Evolutionary conservation across 176 grass and related monocot genomes (phyloP), one percentile per base, ranked within the genome.

Genomic region (Carex pumila): DNA sequence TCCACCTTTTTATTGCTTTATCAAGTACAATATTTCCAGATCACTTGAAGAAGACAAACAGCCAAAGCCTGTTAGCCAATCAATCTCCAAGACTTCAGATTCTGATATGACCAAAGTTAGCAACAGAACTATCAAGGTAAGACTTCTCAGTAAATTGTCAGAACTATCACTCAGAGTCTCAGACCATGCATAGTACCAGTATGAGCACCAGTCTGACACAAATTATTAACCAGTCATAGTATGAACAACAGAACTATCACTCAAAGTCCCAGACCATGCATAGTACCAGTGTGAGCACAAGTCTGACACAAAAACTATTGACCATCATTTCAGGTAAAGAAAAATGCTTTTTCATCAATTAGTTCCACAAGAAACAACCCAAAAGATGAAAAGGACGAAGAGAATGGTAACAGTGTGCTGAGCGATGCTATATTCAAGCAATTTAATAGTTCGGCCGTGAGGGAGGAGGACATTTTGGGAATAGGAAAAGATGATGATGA

Each of bases 291-390:
- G 29, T 49, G 21, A 53, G 13, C 12, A 65, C n/a, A 1, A 64
- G 37, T 69, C 12, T 34, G 49, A 53, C 32, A 73, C 62, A 54
- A 76, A 85, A 58, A 32, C 5, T 86, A 50, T 70, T 18, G 32
- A 37, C 21, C n/a, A n/a, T 49, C 15, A 59, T 85, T 65, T 65
- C 61, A 94, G 91, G 92, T 89, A 66, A 97, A 97, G 70, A 18
- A 87, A 45, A 89, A 65, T 47, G 89, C 89, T n/a, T 97, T 97
- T 80, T 92, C 92, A 4, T 91, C 90, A 53, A 90, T 97, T 32
- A 80, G 88, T n/a, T 83, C 80, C 1, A 43, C 87, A 64, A 54
- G 79, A 58, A 90, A 87, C 65, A 85, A 57, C 67, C 39, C 14
- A 17, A 52, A 21, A 14, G 62, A 84, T 79, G 50, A 65, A 64